Evolutionary conservation across 202 grass and related monocot species (phyloP), one percentile per base, ranked within the genome.

Genomic region (Schoenoplectus tabernaemontani): DNA sequence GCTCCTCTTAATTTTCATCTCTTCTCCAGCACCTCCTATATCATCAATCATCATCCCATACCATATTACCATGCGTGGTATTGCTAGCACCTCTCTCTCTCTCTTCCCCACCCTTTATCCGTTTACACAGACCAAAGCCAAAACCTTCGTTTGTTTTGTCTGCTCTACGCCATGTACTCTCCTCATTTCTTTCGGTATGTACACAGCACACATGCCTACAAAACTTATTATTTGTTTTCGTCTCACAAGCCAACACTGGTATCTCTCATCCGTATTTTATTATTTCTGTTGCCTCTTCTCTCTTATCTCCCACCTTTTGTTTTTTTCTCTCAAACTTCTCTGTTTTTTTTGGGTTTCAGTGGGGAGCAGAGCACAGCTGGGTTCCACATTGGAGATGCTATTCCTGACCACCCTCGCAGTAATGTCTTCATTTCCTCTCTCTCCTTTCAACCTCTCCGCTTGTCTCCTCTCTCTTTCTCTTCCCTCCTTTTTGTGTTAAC

Each of bases 341-440:
- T 34, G 24, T 54, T 2, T 34, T 78, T 50, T 78, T 58, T 56
- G 54, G 64, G 56, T 26, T 84, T 81, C 91, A 95, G 91, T 84
- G 91, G 85, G 81, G 89, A 92, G 69, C 87, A 89, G 75, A 79
- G 80, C 58, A 62, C 82, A 56, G 73, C 82, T 83, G 91, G 88
- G 81, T 93, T 83, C 91, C 81, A 80, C 89, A 75, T 92, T 76
- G 88, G 91, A 76, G 90, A 95, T 90, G 87, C 86, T 58, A 87
- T 90, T 76, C 86, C 90, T 60, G 89, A 92, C 20, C 88, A 80
- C 90, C 83, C 81, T 5, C 81, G 83, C 57, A 93, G 89, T 97
- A 83, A 83, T 80, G 10, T 41, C 53, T 78, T 41, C 44, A 73
- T 38, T 28, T 28, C 28, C 28, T 28, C 28, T 28, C 28, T 28